Evolutionary conservation across 805 yeast species (phyloP), one percentile per base, ranked within the genome.

Genomic region (Pachysolen tannophilus): DNA sequence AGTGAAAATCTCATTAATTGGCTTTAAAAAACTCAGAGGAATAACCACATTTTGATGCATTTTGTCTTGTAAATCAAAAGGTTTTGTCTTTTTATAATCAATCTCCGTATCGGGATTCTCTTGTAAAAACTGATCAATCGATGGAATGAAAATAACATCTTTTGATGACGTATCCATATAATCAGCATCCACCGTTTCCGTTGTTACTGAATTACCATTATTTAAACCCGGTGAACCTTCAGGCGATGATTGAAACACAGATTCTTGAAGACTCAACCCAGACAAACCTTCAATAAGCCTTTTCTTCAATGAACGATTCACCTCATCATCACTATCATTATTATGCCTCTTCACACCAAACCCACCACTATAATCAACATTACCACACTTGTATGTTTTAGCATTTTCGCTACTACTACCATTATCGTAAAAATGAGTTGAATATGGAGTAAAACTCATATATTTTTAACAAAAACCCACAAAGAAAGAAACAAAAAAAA

Each of bases 121-220:
- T 17, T 40, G 18, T 16, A 50, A 28, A 32, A 47, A 50, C 35
- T 50, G 49, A 28, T 52, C 56, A 6, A 50, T 49, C 10, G 42
- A 43, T 7, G 46, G 32, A 9, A 52, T 49, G 14, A 43, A 27
- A 5, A 50, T 43, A 10, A 31, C 29, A 18, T 33, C 34, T 8
- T 29, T 32, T 5, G 26, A 11, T n/a, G 18, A 26, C 16, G 30
- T 17, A n/a, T 18, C 24, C 6, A 8, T 17, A 17, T 17, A 33
- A 3, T 11, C 25, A 8, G 25, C 20, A 13, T 24, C 9, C 16
- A 13, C 16, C 26, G 17, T 11, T 25, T 8, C 35, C 10, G 35
- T 17, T 6, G 26, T 18, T 16, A 6, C 11, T 13, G 26, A 8
- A 18, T 11, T 15, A 3, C n/a, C 15, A 5, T 13, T 8, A n/a